Conservation (phyloP, 345 rosid species). For the Limnanthes douglasii region DNA sequence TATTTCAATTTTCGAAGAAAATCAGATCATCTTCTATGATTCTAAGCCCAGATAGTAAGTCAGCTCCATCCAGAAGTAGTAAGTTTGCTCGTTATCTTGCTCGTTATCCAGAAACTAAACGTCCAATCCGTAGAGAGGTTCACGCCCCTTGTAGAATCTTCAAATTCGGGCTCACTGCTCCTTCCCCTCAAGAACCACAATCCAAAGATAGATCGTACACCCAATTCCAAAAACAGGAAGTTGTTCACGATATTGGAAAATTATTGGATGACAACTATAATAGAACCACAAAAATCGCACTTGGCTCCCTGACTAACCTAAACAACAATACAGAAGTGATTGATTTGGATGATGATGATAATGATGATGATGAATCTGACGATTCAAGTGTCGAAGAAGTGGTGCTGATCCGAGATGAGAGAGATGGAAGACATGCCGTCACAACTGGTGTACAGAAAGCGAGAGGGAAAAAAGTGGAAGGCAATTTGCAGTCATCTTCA, state of each 20-base stretch:
- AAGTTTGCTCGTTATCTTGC: conserved; percentile 26
- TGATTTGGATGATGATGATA: conserved; percentile 26
- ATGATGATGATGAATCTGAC: conserved; percentile 23
- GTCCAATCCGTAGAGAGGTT: conserved; percentile 35
- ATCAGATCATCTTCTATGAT: conserved; percentile 38
- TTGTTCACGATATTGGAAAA: conserved; percentile 26
- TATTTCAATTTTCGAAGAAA: conserved; percentile 37
- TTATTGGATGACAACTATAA: conserved; percentile 14
- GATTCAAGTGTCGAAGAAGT: conserved; percentile 40
- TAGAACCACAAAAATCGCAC: conserved; percentile 22
- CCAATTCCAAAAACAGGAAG: conserved; percentile 8
- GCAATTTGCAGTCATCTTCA: conserved; percentile 19
- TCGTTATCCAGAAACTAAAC: conserved; percentile 49
- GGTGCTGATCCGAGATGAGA: conserved; percentile 16
- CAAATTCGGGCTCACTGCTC: conserved; percentile 25
- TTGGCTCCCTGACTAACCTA: conserved; percentile 25
- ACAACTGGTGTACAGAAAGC: no score
- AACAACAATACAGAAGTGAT: conserved; percentile 20
- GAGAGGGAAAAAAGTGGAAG: conserved; percentile 13
- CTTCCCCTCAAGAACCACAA: conserved; percentile 4
- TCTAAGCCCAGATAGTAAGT: no score
- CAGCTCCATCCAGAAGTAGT: conserved; percentile 20
- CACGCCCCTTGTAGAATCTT: conserved; percentile 74
- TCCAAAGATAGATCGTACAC: conserved; percentile 9
- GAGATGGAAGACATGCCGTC: no score